These are phyloP conservation scores for Scenedesmus sp. DNA, from an alignment of 163 green algal species.

Conservation along the genomic window DNA sequence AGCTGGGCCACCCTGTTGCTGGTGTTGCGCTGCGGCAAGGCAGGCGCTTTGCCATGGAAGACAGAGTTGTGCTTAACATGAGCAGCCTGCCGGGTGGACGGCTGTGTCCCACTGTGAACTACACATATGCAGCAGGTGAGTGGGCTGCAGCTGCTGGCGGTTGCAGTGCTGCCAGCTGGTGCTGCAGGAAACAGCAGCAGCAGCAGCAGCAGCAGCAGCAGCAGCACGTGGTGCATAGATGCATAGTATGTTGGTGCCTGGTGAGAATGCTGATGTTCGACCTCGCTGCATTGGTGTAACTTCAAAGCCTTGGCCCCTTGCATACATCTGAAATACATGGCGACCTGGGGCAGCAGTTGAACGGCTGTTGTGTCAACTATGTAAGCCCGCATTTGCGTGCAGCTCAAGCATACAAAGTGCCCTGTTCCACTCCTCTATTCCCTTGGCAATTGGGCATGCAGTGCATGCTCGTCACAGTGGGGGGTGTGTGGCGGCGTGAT, in stretches of 20 bases:
- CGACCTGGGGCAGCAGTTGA: no score
- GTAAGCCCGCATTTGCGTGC: no score
- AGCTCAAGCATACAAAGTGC: no score
- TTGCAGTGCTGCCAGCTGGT: neutral
- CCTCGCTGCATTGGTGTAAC: no score
- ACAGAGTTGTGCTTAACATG: constrained; percentile 1
- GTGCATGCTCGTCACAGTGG: no score
- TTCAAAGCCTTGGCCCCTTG: no score
- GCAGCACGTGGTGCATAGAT: neutral
- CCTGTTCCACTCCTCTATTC: no score
- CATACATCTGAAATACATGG: no score
- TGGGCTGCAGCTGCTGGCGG: neutral
- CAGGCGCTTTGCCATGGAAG: constrained; percentile 40
- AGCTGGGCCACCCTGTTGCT: neutral
- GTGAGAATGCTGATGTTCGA: no score
- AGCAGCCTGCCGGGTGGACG: neutral
- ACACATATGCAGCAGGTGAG: constrained; percentile 40
- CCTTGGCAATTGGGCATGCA: no score
- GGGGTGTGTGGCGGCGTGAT: no score
- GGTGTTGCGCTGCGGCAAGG: constrained; percentile 38
- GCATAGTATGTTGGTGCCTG: neutral
- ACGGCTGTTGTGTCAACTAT: no score
- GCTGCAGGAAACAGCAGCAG: neutral
- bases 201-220: neutral
- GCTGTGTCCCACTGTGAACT: neutral